Evolutionary conservation across 1,139 yeast species (phyloP), one percentile per base, ranked within the genome.

Genomic region (Candida anutae): DNA sequence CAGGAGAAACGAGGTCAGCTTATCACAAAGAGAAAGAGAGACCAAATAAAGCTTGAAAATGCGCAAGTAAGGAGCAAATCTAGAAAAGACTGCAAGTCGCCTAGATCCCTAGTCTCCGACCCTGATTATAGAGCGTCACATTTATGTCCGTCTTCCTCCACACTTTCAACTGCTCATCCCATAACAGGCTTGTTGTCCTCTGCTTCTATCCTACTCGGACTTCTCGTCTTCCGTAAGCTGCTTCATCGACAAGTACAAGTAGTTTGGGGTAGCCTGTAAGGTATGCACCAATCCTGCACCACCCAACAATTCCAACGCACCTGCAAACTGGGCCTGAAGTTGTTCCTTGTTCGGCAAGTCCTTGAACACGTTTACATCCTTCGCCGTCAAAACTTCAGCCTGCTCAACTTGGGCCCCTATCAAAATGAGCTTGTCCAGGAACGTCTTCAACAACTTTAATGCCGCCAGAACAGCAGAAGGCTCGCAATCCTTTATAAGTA

Each of bases 211-310:
- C 18, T 38, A 42, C 28, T 32, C 39, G 31, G 55, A 49, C 31
- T 55, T 61, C 30, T 66, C 46, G 36, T 69, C 69, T 53, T 72
- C 58, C 36, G 63, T 53, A 43, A 77, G 77, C 38, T 77, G 65
- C 35, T 77, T 76, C 55, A 87, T 57, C 5, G 94, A 82, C 53
- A 87, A 63, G 45, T 83, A 83, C 42, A 88, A 69, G 35, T 63
- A 58, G 40, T 74, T 74, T 17, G 82, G 60, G 13, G 84, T 64
- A 16, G 82, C 56, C 55, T 82, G 80, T 53, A 88, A 68, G 16
- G 95, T 83, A 55, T 74, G 74, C 5, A 83, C 94, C 50, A 88
- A 68, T 3, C 94, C 94, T 24, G 87, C 93, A 46, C 96, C 97
- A 35, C 95, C 84, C 38, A 83, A 68, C 32, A 81, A 60, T 11